Evolutionary conservation across 164 flowering plant species (phyloP), one percentile per base, ranked within the genome.

Genomic region (Malania oleifera): DNA sequence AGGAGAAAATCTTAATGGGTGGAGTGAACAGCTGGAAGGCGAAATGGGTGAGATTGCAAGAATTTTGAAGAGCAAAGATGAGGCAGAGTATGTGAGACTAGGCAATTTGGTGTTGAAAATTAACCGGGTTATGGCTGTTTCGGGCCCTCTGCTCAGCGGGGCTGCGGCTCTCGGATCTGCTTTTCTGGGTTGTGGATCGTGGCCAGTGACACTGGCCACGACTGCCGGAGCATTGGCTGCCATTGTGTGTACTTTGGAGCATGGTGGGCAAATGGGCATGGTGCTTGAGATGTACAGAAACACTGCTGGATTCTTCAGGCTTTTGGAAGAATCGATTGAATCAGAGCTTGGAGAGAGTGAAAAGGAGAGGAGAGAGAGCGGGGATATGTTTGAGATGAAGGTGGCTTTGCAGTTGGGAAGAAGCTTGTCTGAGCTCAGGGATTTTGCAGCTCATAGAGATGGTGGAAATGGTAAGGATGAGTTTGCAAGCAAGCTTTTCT

Each of bases 271-370:
- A 19, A 43, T 12, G 25, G 8, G 9, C 0, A 0, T 80, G 81
- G 81, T 82, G 66, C 46, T 76, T 12, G 84, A 82, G 68, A 77
- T 82, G 84, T 80, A 80, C 44, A 69, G 85, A 46, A 73, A 68
- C 72, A 31, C 47, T 37, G 80, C 73, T 10, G 85, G 85, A 0
- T 74, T 72, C 71, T 78, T 80, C 12, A 46, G 27, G 17, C 55
- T 56, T 0, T 13, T 80, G 61, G 67, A 75, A 45, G 79, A 73
- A 18, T 20, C 76, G 0, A 75, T 80, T 11, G 80, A 67, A 45
- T 56, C 77, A 57, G n/a, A n/a, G n/a, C n/a, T n/a, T n/a, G n/a
- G n/a, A n/a, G 78, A 79, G 49, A 56, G 39, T 28, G 75, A 71
- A 7, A 2, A 43, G 26, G 64, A 29, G 19, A 70, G 47, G 59